These are phyloP conservation scores for Scedosporium boydii DNA, from an alignment of 2,329 filamentous ascomycete genomes.

Conservation along the genomic window DNA sequence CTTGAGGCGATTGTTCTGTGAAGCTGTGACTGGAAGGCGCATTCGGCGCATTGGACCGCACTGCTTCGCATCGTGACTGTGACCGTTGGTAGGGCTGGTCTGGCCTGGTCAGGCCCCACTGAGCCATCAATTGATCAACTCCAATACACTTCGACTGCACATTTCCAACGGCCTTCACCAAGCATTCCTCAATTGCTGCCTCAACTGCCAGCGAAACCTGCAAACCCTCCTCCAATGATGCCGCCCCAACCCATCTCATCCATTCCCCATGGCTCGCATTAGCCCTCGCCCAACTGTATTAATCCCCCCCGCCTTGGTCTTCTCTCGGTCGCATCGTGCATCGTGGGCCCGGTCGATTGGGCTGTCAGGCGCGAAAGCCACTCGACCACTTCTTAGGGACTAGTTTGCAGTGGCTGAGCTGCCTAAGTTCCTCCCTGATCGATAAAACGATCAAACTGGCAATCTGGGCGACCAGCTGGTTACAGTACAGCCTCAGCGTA, in stretches of 20 bases:
- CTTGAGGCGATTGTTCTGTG: too few relatives aligned
- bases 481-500: too few relatives aligned
- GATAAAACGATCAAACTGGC: too few relatives aligned
- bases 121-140: too few relatives aligned
- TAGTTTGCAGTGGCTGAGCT: neutral
- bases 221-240: neutral
- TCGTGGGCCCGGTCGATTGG: neutral
- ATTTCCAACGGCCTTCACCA: too few relatives aligned
- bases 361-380: neutral
- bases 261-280: neutral
- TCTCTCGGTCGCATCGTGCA: neutral
- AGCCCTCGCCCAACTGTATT: neutral
- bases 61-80: too few relatives aligned
- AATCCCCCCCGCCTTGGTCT: neutral
- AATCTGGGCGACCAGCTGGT: neutral
- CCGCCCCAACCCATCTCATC: neutral
- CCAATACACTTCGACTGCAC: too few relatives aligned
- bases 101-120: too few relatives aligned
- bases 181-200: too few relatives aligned
- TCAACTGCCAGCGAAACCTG: neutral
- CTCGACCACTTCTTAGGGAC: neutral
- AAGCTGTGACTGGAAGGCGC: too few relatives aligned
- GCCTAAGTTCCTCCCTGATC: neutral
- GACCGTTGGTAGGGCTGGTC: too few relatives aligned
- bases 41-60: too few relatives aligned